A percentile compares a stretch with the other conserved stretches of the same genome.
Evolutionary conservation across 345 rosid genomes (phyloP).

Genomic region (Aquilaria sinensis): DNA sequence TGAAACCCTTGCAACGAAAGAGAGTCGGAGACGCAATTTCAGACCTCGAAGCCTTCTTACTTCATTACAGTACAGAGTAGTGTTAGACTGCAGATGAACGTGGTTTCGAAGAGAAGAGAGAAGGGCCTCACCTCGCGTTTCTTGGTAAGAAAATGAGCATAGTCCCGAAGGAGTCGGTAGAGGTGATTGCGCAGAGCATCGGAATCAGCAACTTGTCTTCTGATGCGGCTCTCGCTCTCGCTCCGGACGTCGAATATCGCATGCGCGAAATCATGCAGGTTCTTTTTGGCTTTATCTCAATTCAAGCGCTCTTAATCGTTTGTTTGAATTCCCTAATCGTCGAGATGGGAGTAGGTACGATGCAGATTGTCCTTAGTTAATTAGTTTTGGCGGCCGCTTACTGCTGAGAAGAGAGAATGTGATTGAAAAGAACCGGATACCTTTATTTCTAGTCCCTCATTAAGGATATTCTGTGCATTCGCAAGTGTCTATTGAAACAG

Average conservation of each 20-base stretch:
- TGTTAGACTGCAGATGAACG: no score
- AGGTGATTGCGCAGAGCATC: constrained; percentile 83
- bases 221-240: constrained; percentile 81
- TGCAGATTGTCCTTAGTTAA: no score
- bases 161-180: constrained; percentile 80
- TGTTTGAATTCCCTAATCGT: not conserved
- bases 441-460: no score
- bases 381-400: no score
- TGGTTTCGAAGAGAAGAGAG: no score
- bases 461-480: no score
- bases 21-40: no score
- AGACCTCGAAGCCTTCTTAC: constrained; percentile 3
- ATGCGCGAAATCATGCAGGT: constrained; percentile 96
- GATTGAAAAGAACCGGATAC: no score
- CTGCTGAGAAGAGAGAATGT: no score
- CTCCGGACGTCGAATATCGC: constrained; percentile 92
- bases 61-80: not conserved
- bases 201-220: constrained; percentile 63
- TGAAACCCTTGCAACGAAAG: no score
- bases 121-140: not conserved
- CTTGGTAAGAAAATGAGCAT: constrained; percentile 51
- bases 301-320: no score
- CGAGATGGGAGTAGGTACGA: not conserved
- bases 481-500: no score
- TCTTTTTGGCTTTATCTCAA: not conserved